Conservation (phyloP, 2,329 filamentous ascomycete species). For the Sphaerulina populicola region DNA sequence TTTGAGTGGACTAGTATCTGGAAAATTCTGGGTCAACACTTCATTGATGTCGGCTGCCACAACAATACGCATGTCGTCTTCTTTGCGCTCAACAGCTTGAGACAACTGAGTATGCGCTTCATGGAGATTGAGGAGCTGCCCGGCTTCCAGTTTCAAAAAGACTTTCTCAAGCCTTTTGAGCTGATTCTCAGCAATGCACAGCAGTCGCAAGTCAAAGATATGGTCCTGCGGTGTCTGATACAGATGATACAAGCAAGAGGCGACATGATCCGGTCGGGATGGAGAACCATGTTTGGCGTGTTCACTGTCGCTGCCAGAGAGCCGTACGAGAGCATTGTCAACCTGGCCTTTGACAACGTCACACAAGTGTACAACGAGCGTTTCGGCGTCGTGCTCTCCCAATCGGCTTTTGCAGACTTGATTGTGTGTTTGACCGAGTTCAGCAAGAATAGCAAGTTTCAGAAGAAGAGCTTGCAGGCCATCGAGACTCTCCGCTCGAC, state of each 20-base stretch:
- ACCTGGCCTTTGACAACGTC: constrained; percentile 93
- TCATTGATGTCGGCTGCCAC: constrained; percentile 95
- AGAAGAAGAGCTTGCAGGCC: constrained; percentile 94
- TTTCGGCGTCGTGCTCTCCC: constrained; percentile 91
- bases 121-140: constrained; percentile 97
- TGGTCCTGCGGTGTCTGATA: constrained; percentile 89
- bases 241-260: constrained; percentile 98
- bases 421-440: constrained; percentile 97
- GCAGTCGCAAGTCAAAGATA: constrained; percentile 89
- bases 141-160: constrained; percentile 99
- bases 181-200: constrained; percentile 91
- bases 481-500: constrained; percentile 92
- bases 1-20: constrained; percentile 99
- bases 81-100: constrained; percentile 89
- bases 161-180: constrained; percentile 97
- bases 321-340: constrained; percentile 90
- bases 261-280: constrained; percentile 93
- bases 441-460: constrained; percentile 96
- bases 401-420: constrained; percentile 92
- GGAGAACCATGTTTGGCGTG: constrained; percentile 98
- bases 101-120: constrained; percentile 96
- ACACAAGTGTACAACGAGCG: constrained; percentile 90
- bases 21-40: constrained; percentile 95
- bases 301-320: constrained; percentile 93
- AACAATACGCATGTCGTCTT: constrained; percentile 95